phyloP scores from a whole-genome alignment of 208 protist species.

The Herpetomonas tarakana region DNA sequence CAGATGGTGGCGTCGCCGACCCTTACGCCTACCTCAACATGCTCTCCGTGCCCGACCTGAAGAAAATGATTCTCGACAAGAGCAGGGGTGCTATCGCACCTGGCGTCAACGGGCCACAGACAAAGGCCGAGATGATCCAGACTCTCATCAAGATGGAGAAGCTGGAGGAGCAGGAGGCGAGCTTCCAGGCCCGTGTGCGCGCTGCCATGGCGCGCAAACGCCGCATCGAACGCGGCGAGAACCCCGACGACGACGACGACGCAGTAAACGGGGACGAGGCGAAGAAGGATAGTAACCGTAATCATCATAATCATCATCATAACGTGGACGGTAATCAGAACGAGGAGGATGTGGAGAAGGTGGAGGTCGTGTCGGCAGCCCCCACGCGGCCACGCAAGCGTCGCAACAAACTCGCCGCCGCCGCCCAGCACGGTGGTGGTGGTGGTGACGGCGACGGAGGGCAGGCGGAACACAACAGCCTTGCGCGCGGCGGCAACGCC shows the following conservation, averaged over 20 bases:
- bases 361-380: background rate
- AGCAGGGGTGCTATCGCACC: conserved; percentile 9
- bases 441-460: background rate
- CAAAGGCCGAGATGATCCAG: conserved; percentile 26
- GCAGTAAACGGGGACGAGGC: background rate
- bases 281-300: conserved; percentile 14
- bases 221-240: background rate
- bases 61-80: conserved; percentile 57
- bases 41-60: conserved; percentile 42
- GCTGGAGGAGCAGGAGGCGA: conserved; percentile 22
- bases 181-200: conserved; percentile 21
- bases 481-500: background rate
- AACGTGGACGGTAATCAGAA: background rate
- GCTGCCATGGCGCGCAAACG: conserved; percentile 23
- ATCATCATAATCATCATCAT: conserved; percentile 8
- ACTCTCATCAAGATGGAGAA: conserved; percentile 35
- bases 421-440: background rate
- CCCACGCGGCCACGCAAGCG: too few relatives aligned
- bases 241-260: background rate
- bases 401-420: too few relatives aligned
- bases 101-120: background rate
- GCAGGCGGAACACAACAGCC: background rate
- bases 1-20: conserved; percentile 7
- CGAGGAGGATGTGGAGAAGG: background rate
- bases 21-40: conserved; percentile 45